Conservation (phyloP, 2,329 filamentous ascomycete species). For the Coniochaeta sp. region DNA sequence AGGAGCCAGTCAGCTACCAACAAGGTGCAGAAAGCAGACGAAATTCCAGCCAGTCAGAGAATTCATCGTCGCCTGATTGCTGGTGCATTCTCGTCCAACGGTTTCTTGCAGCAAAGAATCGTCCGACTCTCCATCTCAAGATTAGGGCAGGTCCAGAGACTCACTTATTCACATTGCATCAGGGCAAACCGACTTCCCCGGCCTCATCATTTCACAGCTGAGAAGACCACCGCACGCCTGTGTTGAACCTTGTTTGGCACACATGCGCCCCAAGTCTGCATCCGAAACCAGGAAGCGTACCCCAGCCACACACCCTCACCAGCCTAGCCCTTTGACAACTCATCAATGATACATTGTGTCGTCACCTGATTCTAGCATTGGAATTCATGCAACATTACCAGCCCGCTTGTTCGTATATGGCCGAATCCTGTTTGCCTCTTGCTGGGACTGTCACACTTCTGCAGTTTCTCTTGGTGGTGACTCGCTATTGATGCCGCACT, state of each 20-base stretch:
- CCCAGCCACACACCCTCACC: background rate
- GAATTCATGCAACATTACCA: background rate
- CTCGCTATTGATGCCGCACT: background rate
- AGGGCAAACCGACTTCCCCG: background rate
- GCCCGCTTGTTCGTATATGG: background rate
- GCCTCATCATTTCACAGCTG: background rate
- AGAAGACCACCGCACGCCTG: background rate
- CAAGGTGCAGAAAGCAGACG: background rate
- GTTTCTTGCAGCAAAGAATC: background rate
- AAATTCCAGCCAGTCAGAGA: background rate
- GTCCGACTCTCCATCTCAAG: background rate
- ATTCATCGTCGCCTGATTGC: background rate
- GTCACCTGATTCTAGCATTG: background rate
- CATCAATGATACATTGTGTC: conserved; percentile 3
- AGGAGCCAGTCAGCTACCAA: background rate
- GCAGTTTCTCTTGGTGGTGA: background rate
- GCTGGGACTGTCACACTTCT: background rate
- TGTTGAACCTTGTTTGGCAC: background rate
- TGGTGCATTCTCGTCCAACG: background rate
- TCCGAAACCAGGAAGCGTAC: background rate
- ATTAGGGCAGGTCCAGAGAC: too few species aligned
- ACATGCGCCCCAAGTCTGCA: background rate
- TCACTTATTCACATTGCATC: background rate
- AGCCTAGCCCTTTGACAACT: background rate
- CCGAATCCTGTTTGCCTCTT: background rate